A percentile compares a stretch with the other conserved stretches of the same genome.
These are phyloP conservation scores for Artemisia princeps DNA, from an alignment of 140 eudicot genomes.

Conservation along the genomic window DNA sequence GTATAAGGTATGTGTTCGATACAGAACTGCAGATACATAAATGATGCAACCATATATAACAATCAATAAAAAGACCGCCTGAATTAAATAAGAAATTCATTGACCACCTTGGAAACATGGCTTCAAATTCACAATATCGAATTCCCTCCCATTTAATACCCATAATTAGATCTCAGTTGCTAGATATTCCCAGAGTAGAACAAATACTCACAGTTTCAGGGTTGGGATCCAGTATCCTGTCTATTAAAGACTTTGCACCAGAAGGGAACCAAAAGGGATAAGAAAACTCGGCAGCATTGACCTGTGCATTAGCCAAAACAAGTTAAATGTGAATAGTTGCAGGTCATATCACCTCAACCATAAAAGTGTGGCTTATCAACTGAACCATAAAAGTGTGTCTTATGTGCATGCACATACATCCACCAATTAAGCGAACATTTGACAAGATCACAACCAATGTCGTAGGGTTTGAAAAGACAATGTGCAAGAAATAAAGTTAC, in stretches of 20 bases:
- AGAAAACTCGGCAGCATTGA: constrained; percentile 74
- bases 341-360: constrained; percentile 1
- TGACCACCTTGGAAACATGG: neutral
- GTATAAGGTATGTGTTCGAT: neutral
- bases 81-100: neutral
- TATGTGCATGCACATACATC: constrained; percentile 9
- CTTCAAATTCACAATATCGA: neutral
- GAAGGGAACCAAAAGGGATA: constrained; percentile 90
- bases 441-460: neutral
- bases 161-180: constrained; percentile 8
- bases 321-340: constrained; percentile 26
- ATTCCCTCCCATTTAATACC: neutral
- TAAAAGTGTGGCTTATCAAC: neutral
- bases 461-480: constrained; percentile 13
- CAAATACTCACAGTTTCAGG: constrained; percentile 71
- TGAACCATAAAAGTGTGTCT: neutral
- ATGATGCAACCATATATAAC: neutral
- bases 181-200: constrained; percentile 4
- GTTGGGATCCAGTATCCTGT: constrained; percentile 84
- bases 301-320: constrained; percentile 39
- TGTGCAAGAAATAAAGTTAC: constrained; percentile 11
- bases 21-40: neutral
- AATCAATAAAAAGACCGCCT: neutral
- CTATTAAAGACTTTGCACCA: constrained; percentile 66
- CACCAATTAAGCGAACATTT: constrained; percentile 12